Evolutionary conservation across 2,329 filamentous ascomycete species (phyloP).

Genomic region (Hypoxylon sp.): DNA sequence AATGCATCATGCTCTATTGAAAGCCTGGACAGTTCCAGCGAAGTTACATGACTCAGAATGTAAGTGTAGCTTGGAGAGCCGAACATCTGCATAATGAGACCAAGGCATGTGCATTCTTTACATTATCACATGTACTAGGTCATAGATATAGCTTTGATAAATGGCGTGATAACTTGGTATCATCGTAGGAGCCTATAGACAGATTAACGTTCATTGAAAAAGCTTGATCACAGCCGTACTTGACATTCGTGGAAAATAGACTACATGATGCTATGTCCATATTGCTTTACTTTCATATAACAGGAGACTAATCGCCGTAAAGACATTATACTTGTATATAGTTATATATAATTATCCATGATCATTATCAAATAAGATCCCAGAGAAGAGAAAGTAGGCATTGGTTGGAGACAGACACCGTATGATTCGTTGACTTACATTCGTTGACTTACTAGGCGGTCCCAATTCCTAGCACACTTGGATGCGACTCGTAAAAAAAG

Average conservation of each 20-base stretch:
- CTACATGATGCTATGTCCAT: too few relatives aligned
- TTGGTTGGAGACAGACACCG: neutral
- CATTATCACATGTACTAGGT: neutral
- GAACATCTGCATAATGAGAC: neutral
- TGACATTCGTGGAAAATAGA: neutral
- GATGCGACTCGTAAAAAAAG: too few relatives aligned
- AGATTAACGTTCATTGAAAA: neutral
- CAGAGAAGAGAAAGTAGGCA: neutral
- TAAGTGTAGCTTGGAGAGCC: neutral
- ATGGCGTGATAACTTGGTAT: neutral
- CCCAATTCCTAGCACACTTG: too few relatives aligned
- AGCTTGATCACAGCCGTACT: neutral
- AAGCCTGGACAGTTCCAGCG: neutral
- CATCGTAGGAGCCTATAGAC: neutral
- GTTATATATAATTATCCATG: neutral
- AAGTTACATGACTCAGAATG: neutral
- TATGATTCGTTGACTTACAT: too few relatives aligned
- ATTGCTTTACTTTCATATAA: neutral
- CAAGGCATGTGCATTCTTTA: neutral
- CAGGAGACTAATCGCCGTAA: neutral
- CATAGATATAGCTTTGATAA: neutral
- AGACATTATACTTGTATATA: neutral
- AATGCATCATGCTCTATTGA: neutral
- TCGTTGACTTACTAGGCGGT: neutral
- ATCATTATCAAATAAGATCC: neutral